phyloP scores from a whole-genome alignment of 2,329 filamentous ascomycete species.

The Diaporthe sp. region DNA sequence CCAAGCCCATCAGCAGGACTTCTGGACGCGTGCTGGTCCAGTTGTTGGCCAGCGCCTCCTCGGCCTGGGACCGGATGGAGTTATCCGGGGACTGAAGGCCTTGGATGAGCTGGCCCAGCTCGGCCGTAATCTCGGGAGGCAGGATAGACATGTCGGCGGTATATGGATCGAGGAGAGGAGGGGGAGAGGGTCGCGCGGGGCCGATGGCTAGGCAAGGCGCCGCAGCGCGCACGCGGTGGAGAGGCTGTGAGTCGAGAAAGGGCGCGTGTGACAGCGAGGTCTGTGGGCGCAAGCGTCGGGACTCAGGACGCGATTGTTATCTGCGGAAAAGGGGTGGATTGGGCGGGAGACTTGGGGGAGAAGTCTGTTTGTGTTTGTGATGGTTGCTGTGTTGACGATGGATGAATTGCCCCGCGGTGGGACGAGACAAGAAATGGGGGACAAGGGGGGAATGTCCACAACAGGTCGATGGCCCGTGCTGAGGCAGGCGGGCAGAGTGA shows the following conservation, averaged over 20 bases:
- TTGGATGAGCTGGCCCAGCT: constrained; percentile 88
- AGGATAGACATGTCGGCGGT: constrained; percentile 81
- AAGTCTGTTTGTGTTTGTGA: constrained; percentile 4
- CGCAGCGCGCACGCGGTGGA: constrained; percentile 40
- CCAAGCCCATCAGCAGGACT: constrained; percentile 91
- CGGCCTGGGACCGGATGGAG: constrained; percentile 83
- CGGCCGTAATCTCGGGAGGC: constrained; percentile 84
- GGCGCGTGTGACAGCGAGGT: constrained; percentile 35
- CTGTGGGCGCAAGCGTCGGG: constrained; percentile 8
- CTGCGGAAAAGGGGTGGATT: background rate
- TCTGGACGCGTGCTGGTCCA: constrained; percentile 89
- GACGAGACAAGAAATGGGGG: constrained; percentile 27
- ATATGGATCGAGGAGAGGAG: constrained; percentile 21
- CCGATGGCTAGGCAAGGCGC: constrained; percentile 40
- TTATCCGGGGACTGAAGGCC: constrained; percentile 94
- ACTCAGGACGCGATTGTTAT: constrained; percentile 5
- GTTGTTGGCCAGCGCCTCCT: constrained; percentile 90
- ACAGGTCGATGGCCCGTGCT: constrained; percentile 20
- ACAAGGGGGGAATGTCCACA: constrained; percentile 3
- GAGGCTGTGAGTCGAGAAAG: constrained; percentile 16
- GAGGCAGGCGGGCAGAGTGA: constrained; percentile 16
- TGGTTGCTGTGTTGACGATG: constrained; percentile 35
- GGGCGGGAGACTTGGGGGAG: background rate
- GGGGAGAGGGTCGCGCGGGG: constrained; percentile 31
- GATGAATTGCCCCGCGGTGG: constrained; percentile 25